A percentile compares a stretch with the other conserved stretches of the same genome.
These are phyloP conservation scores for Leptomonas pyrrhocoris DNA, from an alignment of 208 protist species.

Conservation along the genomic window DNA sequence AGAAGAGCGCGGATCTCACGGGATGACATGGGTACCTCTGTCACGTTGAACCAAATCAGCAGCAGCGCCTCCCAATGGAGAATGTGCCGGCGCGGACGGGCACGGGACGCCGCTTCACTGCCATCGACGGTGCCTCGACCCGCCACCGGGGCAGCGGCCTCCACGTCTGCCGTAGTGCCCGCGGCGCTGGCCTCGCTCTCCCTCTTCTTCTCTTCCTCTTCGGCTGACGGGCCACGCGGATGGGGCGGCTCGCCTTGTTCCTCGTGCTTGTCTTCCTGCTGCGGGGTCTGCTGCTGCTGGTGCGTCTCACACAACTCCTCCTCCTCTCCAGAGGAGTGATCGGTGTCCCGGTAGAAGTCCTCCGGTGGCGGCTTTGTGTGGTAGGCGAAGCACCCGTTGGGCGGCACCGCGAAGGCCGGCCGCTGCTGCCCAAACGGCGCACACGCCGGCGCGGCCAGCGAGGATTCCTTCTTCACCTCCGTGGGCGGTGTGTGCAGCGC, in stretches of 20 bases:
- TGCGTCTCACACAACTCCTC: neutral
- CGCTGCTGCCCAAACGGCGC: slow-evolving; percentile 7
- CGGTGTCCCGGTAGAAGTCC: slow-evolving; percentile 19
- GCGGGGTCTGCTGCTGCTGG: neutral
- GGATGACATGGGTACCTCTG: slow-evolving; percentile 32
- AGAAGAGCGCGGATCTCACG: slow-evolving; percentile 47
- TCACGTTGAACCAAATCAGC: slow-evolving; percentile 36
- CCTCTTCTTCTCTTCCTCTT: neutral
- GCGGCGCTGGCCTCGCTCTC: neutral
- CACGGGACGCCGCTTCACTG: no score
- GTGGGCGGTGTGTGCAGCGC: neutral
- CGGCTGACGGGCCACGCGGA: neutral
- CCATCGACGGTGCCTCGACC: no score
- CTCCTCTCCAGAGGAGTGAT: slow-evolving; percentile 9
- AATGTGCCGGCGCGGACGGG: neutral
- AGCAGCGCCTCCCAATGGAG: slow-evolving; percentile 44
- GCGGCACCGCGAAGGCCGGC: slow-evolving; percentile 13
- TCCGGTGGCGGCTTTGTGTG: slow-evolving; percentile 3
- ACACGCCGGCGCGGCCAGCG: neutral
- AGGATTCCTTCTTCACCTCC: neutral
- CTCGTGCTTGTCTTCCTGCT: neutral
- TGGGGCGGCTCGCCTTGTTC: neutral
- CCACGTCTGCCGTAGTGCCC: neutral
- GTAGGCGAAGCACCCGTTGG: slow-evolving; percentile 26
- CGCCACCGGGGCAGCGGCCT: neutral